Evolutionary conservation across 2,329 filamentous ascomycete genomes (phyloP).

Genomic region (Monosporascus sp.): DNA sequence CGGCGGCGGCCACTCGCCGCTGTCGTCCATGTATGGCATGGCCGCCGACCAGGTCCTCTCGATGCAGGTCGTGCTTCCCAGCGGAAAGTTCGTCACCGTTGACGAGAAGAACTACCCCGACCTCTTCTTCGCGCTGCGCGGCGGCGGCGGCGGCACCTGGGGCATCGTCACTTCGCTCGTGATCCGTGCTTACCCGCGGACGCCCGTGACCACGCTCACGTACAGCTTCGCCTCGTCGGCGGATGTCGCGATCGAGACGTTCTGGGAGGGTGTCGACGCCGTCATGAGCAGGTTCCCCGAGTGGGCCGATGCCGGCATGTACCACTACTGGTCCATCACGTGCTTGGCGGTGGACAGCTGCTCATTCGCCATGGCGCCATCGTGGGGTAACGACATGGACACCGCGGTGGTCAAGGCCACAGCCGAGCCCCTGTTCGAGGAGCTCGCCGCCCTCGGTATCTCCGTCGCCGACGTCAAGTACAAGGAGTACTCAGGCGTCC

Average conservation of each 20-base stretch:
- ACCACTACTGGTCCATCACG: conserved; percentile 14
- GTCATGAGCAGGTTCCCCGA: conserved; percentile 28
- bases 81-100: conserved; percentile 36
- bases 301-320: conserved; percentile 20
- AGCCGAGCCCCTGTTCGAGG: conserved; percentile 11
- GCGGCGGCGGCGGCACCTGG: conserved; percentile 39
- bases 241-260: conserved; percentile 12
- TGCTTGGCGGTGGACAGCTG: conserved; percentile 6
- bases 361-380: conserved; percentile 13
- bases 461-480: conserved; percentile 6
- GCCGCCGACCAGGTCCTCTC: conserved; percentile 45
- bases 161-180: conserved; percentile 36
- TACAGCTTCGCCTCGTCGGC: conserved; percentile 22
- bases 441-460: conserved; percentile 8
- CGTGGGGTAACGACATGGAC: conserved; percentile 14
- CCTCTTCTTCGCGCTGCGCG: conserved; percentile 46
- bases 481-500: conserved; percentile 10
- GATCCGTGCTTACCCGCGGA: conserved; percentile 29
- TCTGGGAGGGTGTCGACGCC: conserved; percentile 28
- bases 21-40: conserved; percentile 42
- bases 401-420: conserved; percentile 2
- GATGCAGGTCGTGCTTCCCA: conserved; percentile 43
- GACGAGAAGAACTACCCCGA: conserved; percentile 37
- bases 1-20: conserved; percentile 48
- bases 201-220: conserved; percentile 28